Evolutionary conservation across 2,329 filamentous ascomycete genomes (phyloP).

Genomic region (Eurotiales sp.): DNA sequence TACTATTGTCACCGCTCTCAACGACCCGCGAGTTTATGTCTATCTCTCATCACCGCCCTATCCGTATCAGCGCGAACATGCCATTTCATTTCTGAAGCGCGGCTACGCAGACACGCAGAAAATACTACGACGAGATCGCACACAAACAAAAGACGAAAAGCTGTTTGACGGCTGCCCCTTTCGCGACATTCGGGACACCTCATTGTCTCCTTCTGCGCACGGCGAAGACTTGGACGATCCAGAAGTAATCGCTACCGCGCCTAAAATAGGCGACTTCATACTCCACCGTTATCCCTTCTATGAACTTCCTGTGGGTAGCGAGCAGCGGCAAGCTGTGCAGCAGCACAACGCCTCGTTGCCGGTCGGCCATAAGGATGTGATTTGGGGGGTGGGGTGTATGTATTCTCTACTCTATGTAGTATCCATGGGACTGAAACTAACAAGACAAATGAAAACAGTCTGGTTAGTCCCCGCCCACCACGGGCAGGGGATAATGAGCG

Average conservation of each 20-base stretch:
- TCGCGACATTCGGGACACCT: slow-evolving; percentile 19
- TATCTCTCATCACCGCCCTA: slow-evolving; percentile 23
- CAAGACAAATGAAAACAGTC: slow-evolving; percentile 18
- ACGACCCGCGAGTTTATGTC: slow-evolving; percentile 23
- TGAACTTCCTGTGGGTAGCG: slow-evolving; percentile 17
- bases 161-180: slow-evolving; percentile 22
- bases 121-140: neutral
- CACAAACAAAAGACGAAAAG: neutral
- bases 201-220: neutral
- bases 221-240: neutral
- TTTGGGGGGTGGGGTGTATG: slow-evolving; percentile 26
- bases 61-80: slow-evolving; percentile 23
- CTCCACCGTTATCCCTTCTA: slow-evolving; percentile 24
- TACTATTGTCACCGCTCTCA: slow-evolving; percentile 19
- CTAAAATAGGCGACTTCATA: slow-evolving; percentile 22
- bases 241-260: slow-evolving; percentile 5
- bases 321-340: slow-evolving; percentile 18
- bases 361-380: slow-evolving; percentile 21
- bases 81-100: slow-evolving; percentile 12
- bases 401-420: neutral
- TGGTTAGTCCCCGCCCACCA: slow-evolving; percentile 25
- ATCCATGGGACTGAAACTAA: neutral
- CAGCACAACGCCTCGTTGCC: slow-evolving; percentile 19
- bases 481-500: slow-evolving; percentile 28
- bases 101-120: slow-evolving; percentile 10